phyloP scores from a whole-genome alignment of 2,329 filamentous ascomycete species.

The Diaporthe eres region DNA sequence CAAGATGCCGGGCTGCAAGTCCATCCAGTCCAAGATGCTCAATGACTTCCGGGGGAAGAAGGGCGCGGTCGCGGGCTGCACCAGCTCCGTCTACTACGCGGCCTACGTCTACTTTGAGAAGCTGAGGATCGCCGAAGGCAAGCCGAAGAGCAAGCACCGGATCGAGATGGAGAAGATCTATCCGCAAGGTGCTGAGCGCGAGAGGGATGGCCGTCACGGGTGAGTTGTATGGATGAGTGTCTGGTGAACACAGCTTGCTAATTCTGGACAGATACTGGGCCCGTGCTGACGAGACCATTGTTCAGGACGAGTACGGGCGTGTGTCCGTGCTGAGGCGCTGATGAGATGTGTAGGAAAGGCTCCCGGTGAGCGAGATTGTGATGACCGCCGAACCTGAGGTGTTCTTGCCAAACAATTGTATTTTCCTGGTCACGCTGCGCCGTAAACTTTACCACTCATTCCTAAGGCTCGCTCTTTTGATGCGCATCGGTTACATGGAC shows the following conservation, averaged over 20 bases:
- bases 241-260: neutral
- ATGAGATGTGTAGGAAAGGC: neutral
- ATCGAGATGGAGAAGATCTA: slow-evolving; percentile 59
- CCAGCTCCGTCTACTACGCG: slow-evolving; percentile 60
- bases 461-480: neutral
- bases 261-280: neutral
- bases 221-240: neutral
- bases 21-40: slow-evolving; percentile 55
- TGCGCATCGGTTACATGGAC: too few species aligned
- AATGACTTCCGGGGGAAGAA: slow-evolving; percentile 60
- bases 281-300: neutral
- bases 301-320: slow-evolving; percentile 4
- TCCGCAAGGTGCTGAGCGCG: neutral
- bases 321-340: neutral
- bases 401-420: neutral
- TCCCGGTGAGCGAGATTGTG: neutral
- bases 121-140: slow-evolving; percentile 60
- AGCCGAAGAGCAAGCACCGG: slow-evolving; percentile 62
- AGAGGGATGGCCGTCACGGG: neutral
- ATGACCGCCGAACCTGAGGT: too few species aligned
- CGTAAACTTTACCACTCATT: neutral
- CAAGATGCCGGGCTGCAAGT: slow-evolving; percentile 28
- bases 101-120: slow-evolving; percentile 69
- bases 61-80: slow-evolving; percentile 59
- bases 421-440: neutral